Conservation (phyloP, 2,329 filamentous ascomycete species). For the Sporothrix protearum region DNA sequence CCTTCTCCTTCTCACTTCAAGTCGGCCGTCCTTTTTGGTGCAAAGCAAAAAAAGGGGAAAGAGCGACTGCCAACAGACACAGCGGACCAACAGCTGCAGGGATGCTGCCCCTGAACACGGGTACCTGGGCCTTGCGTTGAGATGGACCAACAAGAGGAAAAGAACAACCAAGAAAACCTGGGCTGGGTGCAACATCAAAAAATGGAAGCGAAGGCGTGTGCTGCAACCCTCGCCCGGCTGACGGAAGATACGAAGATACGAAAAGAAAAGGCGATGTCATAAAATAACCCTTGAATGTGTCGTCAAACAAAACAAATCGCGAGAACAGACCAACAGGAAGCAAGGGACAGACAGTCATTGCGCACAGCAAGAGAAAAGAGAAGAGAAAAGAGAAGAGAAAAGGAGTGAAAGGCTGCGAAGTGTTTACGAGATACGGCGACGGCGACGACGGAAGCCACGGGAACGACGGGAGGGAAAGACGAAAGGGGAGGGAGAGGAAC, state of each 20-base stretch:
- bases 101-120: conserved; percentile 17
- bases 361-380: neutral
- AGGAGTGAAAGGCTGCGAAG: neutral
- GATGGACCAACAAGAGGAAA: neutral
- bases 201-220: neutral
- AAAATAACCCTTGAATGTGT: neutral
- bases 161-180: neutral
- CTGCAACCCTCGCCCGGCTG: conserved; percentile 1
- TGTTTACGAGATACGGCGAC: neutral
- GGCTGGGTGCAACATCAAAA: neutral
- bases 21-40: neutral
- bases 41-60: conserved; percentile 1
- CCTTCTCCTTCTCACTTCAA: neutral
- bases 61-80: neutral
- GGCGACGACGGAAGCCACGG: conserved; percentile 1
- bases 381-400: neutral
- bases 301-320: neutral
- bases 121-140: neutral
- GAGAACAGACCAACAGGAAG: neutral
- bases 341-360: neutral
- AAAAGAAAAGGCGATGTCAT: neutral
- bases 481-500: too few relatives aligned
- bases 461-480: neutral
- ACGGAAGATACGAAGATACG: neutral
- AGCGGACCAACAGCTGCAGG: neutral